phyloP scores from a whole-genome alignment of 306 rosid species.

The Alnus rubra region DNA sequence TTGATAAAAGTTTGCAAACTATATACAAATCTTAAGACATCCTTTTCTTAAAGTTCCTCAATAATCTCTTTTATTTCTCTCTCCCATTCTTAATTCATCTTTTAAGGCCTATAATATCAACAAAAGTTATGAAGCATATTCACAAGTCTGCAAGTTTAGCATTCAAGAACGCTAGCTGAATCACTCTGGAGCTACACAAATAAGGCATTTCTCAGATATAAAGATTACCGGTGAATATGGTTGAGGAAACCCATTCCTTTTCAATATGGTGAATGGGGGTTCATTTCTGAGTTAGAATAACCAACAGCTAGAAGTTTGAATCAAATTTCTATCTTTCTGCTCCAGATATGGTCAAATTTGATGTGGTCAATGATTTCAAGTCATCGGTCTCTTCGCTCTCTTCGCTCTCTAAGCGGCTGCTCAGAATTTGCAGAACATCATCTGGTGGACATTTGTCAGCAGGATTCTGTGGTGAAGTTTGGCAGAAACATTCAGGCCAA shows the following conservation, averaged over 20 bases:
- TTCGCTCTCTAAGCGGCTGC: constrained; percentile 47
- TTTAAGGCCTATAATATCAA: not conserved
- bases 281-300: constrained; percentile 29
- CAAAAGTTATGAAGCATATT: not conserved
- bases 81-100: not conserved
- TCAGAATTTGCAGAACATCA: constrained; percentile 57
- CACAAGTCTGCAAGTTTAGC: not conserved
- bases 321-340: constrained; percentile 31
- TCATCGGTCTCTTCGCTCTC: constrained; percentile 31
- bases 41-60: too few relatives aligned
- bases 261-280: constrained; percentile 28
- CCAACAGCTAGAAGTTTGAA: constrained; percentile 22
- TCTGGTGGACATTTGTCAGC: constrained; percentile 83
- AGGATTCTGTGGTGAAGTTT: constrained; percentile 58
- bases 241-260: constrained; percentile 26
- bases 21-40: not conserved
- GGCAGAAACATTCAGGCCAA: constrained; percentile 99
- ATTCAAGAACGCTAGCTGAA: not conserved
- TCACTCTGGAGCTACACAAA: not conserved
- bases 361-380: constrained; percentile 13
- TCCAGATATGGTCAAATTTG: constrained; percentile 49
- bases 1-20: not conserved
- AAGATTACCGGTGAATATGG: constrained; percentile 19
- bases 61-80: not conserved
- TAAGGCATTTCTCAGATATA: not conserved